These are phyloP conservation scores for Bolboschoenus planiculmis DNA, from an alignment of 176 grass and related monocot genomes.

Conservation along the genomic window DNA sequence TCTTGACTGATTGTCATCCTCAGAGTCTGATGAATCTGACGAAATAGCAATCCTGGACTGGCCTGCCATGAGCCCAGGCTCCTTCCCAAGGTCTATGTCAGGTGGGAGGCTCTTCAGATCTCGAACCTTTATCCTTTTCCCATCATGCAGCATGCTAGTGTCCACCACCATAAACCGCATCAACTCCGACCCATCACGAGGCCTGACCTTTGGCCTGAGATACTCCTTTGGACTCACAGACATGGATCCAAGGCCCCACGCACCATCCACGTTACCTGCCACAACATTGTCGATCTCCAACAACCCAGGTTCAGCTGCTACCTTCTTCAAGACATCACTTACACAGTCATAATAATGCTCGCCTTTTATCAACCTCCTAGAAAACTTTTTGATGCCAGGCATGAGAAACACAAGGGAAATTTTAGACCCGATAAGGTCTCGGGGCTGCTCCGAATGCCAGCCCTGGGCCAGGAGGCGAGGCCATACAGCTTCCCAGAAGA, in stretches of 20 bases:
- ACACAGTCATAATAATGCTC: slow-evolving; percentile 92
- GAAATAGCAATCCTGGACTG: slow-evolving; percentile 40
- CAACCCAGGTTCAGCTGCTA: slow-evolving; percentile 53
- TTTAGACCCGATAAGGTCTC: slow-evolving; percentile 58
- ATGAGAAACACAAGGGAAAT: slow-evolving; percentile 61
- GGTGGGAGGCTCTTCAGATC: slow-evolving; percentile 67
- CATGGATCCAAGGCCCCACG: slow-evolving; percentile 26
- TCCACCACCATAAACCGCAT: slow-evolving; percentile 90
- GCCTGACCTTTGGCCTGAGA: slow-evolving; percentile 16
- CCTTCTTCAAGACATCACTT: slow-evolving; percentile 75
- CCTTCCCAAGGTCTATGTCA: slow-evolving; percentile 40
- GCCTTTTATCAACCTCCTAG: slow-evolving; percentile 62
- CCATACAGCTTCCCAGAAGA: slow-evolving; percentile 99
- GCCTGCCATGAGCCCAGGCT: slow-evolving; percentile 16
- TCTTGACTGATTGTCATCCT: slow-evolving; percentile 26
- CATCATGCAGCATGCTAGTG: slow-evolving; percentile 68
- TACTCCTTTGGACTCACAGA: slow-evolving; percentile 28
- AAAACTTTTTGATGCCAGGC: slow-evolving; percentile 74
- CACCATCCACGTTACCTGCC: slow-evolving; percentile 22
- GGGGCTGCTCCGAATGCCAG: slow-evolving; percentile 92
- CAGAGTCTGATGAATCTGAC: slow-evolving; percentile 33
- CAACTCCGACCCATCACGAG: slow-evolving; percentile 35
- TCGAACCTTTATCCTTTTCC: slow-evolving; percentile 48
- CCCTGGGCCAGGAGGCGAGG: slow-evolving; percentile 87
- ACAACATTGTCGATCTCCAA: slow-evolving; percentile 58